Evolutionary conservation across 2,329 filamentous ascomycete genomes (phyloP).

Genomic region (Diaporthe eres): DNA sequence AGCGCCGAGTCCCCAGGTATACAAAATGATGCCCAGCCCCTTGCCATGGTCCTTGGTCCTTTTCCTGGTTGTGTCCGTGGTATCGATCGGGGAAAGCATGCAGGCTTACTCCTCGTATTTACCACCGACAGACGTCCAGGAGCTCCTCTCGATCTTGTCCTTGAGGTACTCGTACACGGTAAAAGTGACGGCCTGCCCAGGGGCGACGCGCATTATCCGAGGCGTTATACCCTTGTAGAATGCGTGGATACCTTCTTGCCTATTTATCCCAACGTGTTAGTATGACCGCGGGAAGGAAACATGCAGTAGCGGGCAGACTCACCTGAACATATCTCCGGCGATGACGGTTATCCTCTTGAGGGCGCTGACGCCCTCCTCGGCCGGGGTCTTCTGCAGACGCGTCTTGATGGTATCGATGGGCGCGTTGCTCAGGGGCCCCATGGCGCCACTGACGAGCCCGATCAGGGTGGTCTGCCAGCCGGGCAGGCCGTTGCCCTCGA

Average conservation of each 20-base stretch:
- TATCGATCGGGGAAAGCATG: neutral
- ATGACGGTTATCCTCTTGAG: conserved; percentile 84
- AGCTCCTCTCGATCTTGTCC: conserved; percentile 78
- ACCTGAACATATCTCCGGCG: conserved; percentile 87
- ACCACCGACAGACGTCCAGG: conserved; percentile 70
- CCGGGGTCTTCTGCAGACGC: conserved; percentile 89
- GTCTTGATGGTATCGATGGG: conserved; percentile 99
- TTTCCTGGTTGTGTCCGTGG: neutral
- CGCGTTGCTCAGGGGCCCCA: conserved; percentile 96
- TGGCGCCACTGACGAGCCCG: conserved; percentile 90
- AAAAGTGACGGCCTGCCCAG: conserved; percentile 87
- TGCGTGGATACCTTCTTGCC: conserved; percentile 91
- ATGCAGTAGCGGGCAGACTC: conserved; percentile 47
- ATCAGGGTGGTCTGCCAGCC: conserved; percentile 93
- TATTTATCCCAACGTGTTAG: conserved; percentile 51
- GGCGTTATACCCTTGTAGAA: conserved; percentile 99
- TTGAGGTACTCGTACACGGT: conserved; percentile 85
- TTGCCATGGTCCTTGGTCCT: neutral
- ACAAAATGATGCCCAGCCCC: neutral
- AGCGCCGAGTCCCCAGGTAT: conserved; percentile 17
- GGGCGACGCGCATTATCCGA: conserved; percentile 95
- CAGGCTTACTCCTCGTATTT: conserved; percentile 75
- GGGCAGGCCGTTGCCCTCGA: conserved; percentile 76
- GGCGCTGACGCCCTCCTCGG: conserved; percentile 84
- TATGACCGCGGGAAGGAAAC: neutral